phyloP scores from a whole-genome alignment of 2,329 filamentous ascomycete species.

The Curvularia eragrostidis region DNA sequence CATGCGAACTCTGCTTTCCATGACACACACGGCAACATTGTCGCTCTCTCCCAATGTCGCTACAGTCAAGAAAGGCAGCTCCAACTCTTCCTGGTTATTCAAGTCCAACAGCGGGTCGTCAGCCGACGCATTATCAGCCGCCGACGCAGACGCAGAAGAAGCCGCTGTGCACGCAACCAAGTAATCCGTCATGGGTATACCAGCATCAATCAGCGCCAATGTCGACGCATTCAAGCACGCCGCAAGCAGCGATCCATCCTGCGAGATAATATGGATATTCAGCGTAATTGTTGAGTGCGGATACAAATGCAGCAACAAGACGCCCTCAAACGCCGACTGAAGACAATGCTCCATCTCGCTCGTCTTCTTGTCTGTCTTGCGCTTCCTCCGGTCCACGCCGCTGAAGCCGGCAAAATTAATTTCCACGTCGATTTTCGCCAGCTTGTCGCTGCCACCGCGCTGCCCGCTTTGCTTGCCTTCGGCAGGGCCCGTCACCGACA shows the following conservation, averaged over 20 bases:
- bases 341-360: slow-evolving; percentile 83
- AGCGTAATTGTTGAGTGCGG: slow-evolving; percentile 85
- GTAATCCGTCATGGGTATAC: slow-evolving; percentile 94
- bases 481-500: slow-evolving; percentile 83
- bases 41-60: slow-evolving; percentile 78
- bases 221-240: slow-evolving; percentile 91
- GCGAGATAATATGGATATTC: slow-evolving; percentile 83
- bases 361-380: slow-evolving; percentile 72
- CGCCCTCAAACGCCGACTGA: slow-evolving; percentile 74
- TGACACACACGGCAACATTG: slow-evolving; percentile 77
- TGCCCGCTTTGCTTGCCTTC: slow-evolving; percentile 66
- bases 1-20: slow-evolving; percentile 88
- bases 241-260: slow-evolving; percentile 89
- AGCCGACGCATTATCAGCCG: slow-evolving; percentile 64
- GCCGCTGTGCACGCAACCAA: slow-evolving; percentile 88
- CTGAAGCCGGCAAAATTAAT: slow-evolving; percentile 88
- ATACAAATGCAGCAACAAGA: slow-evolving; percentile 85
- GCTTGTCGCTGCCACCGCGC: slow-evolving; percentile 55
- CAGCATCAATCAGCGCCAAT: slow-evolving; percentile 90
- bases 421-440: slow-evolving; percentile 77
- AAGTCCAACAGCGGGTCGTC: slow-evolving; percentile 82
- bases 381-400: slow-evolving; percentile 81
- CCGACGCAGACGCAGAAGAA: slow-evolving; percentile 66
- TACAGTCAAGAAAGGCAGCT: slow-evolving; percentile 87
- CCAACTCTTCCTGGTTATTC: slow-evolving; percentile 80